These are phyloP conservation scores for Sergeia podlipaevii DNA, from an alignment of 208 protist species.

Conservation along the genomic window DNA sequence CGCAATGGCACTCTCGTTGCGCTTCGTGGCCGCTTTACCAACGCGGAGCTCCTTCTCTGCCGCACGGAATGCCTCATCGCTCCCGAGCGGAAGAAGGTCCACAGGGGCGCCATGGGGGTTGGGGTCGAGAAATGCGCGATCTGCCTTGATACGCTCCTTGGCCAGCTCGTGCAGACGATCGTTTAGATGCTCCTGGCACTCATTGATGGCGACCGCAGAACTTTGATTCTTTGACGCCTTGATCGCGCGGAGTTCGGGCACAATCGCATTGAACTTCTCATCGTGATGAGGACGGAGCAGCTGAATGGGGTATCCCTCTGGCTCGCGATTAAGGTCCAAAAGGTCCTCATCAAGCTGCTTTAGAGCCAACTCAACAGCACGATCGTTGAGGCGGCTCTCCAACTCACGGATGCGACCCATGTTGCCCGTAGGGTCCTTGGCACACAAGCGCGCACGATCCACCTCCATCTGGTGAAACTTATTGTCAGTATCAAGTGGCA, in stretches of 20 bases:
- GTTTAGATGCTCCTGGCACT: slow-evolving; percentile 50
- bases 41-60: slow-evolving; percentile 60
- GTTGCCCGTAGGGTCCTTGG: slow-evolving; percentile 28
- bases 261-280: slow-evolving; percentile 29
- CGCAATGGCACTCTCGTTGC: slow-evolving; percentile 21
- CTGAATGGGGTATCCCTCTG: slow-evolving; percentile 48
- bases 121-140: slow-evolving; percentile 58
- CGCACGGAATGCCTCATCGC: slow-evolving; percentile 44
- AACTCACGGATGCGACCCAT: slow-evolving; percentile 38
- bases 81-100: slow-evolving; percentile 47
- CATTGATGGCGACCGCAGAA: slow-evolving; percentile 23
- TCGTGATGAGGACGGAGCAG: slow-evolving; percentile 55
- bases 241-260: slow-evolving; percentile 35
- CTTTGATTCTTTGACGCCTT: slow-evolving; percentile 35
- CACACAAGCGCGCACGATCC: slow-evolving; percentile 58
- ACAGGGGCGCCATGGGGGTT: slow-evolving; percentile 61
- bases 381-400: slow-evolving; percentile 62
- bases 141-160: slow-evolving; percentile 34
- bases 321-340: slow-evolving; percentile 46
- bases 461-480: slow-evolving; percentile 75
- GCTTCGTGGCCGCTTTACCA: slow-evolving; percentile 27
- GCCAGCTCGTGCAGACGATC: slow-evolving; percentile 51
- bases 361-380: slow-evolving; percentile 46
- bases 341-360: slow-evolving; percentile 66
- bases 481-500: slow-evolving; percentile 52